Base-by-base conservation (phyloP, 2,329 filamentous ascomycete species). In the Penicillium capsulatum region DNA sequence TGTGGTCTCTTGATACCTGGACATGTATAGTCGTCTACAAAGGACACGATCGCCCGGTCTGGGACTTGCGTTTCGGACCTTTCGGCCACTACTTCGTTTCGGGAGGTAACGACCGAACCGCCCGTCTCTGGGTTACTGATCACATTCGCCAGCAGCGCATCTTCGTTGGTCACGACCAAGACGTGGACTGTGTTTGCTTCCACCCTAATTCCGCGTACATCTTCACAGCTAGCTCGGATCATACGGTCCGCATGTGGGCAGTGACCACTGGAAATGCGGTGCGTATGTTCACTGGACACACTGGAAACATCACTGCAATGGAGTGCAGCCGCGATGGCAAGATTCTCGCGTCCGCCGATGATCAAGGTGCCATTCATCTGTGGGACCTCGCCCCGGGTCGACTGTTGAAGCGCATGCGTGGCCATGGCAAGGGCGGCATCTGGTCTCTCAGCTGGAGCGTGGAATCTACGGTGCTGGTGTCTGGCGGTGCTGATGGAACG, bases 211-310 rank as follows among this genome's bases (percentile, higher is more conserved):
- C 87, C 13, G 80, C 85, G 4, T 98, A 97, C 55, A 73, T 96
- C 31, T 96, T 98, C 65, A 96, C 92, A 0, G 89, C 86, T 3
- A 94, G 88, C 9, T 86, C 86, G 51, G 90, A 98, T 65, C 91
- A 91, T 64, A 92, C 89, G 0, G 86, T 97, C 22, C 83, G 92
- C 19, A 97, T 98, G 91, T 98, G 92, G 92, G 83, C 89, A 7
- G 79, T 96, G n/a, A 77, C 81, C 8, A 91, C 84, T 7, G 92
- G 92, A 17, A 82, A 83, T 46, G 88, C 89, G 24, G 86, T 96
- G 4, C 84, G 92, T 17, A 80, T 97, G 57, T 95, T 97, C 60
- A 89, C 86, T 0, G 92, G 92, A 1, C 92, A 98, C 60, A 84
- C 81, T 0, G 88, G 92, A 34, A 87, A 88, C 57, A 82, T 97